Conservation (phyloP, 306 rosid genomes). For the Trichosanthes truncata region DNA sequence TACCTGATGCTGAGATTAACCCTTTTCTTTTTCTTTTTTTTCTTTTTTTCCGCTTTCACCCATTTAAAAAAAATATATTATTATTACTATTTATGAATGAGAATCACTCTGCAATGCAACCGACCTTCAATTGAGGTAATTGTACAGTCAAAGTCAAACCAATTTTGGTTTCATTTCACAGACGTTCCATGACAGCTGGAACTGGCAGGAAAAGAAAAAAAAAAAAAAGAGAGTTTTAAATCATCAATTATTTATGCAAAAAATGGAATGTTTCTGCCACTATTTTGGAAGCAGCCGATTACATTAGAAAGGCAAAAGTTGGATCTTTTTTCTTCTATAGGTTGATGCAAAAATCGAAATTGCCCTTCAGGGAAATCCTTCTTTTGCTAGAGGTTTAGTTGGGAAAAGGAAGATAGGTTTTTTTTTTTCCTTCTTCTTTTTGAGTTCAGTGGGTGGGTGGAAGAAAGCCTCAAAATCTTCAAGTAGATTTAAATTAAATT, state of each 20-base stretch:
- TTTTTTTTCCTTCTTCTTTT: no score
- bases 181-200: not conserved
- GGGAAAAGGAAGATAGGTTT: no score
- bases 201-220: not conserved
- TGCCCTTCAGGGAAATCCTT: not conserved
- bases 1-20: not conserved
- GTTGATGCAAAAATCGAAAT: not conserved
- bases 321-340: not conserved
- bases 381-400: not conserved
- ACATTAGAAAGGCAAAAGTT: not conserved
- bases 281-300: not conserved
- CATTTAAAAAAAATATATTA: not conserved
- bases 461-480: no score
- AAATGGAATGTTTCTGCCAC: not conserved
- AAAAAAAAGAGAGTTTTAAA: not conserved
- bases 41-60: not conserved
- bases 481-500: no score
- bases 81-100: not conserved
- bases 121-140: not conserved
- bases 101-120: not conserved
- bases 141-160: not conserved
- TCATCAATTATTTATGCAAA: not conserved
- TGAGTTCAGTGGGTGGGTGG: no score
- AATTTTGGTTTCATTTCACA: not conserved
- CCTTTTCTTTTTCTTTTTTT: not conserved